These are phyloP conservation scores for Candida khao-thaluensis DNA, from an alignment of 805 yeast genomes.

Conservation along the genomic window DNA sequence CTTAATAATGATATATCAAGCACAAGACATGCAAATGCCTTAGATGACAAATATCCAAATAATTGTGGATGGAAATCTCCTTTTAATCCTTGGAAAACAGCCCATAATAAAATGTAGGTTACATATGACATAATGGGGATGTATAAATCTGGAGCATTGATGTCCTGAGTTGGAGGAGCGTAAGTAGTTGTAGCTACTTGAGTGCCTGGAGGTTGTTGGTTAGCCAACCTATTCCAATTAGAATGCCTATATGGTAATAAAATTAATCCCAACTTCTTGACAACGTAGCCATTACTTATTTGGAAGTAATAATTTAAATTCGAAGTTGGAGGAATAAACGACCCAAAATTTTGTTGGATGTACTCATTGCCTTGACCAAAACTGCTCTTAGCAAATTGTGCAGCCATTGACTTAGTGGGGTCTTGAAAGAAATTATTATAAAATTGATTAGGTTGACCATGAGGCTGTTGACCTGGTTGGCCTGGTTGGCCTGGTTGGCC, in stretches of 20 bases:
- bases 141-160: slow-evolving; percentile 94
- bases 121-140: slow-evolving; percentile 92
- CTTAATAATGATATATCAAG: slow-evolving; percentile 75
- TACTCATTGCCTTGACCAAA: slow-evolving; percentile 78
- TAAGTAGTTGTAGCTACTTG: slow-evolving; percentile 27
- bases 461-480: slow-evolving; percentile 21
- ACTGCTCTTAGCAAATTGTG: slow-evolving; percentile 85
- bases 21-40: slow-evolving; percentile 78
- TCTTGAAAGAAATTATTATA: slow-evolving; percentile 58
- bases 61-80: slow-evolving; percentile 93
- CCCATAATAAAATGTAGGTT: slow-evolving; percentile 82
- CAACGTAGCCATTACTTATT: slow-evolving; percentile 85
- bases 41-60: slow-evolving; percentile 82
- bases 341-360: slow-evolving; percentile 67
- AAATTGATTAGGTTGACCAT: slow-evolving; percentile 15
- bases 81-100: slow-evolving; percentile 77
- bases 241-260: slow-evolving; percentile 83
- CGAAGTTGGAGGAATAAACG: slow-evolving; percentile 45
- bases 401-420: slow-evolving; percentile 79
- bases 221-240: slow-evolving; percentile 69
- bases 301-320: slow-evolving; percentile 85
- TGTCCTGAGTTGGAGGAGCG: slow-evolving; percentile 80
- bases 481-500: slow-evolving; percentile 18
- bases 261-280: slow-evolving; percentile 67
- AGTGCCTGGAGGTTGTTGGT: slow-evolving; percentile 21